These are phyloP conservation scores for Hypomyces perniciosus DNA, from an alignment of 2,329 filamentous ascomycete species.

Conservation along the genomic window DNA sequence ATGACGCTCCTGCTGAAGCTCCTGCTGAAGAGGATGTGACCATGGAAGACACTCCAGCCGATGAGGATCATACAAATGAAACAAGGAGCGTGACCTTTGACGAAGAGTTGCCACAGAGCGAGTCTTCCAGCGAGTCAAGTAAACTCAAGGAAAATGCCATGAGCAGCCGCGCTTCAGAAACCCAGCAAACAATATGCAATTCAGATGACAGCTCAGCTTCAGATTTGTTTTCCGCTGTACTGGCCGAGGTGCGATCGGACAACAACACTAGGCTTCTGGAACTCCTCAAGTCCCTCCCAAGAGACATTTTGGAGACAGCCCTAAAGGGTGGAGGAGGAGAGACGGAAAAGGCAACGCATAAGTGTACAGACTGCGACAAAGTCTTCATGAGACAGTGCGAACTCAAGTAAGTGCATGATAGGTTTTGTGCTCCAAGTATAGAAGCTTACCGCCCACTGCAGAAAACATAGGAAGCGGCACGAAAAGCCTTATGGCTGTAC, in stretches of 20 bases:
- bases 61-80: not conserved
- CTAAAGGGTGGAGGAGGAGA: constrained; percentile 17
- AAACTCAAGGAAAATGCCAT: not conserved
- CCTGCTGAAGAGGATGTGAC: not conserved
- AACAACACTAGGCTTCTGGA: constrained; percentile 14
- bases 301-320: constrained; percentile 17
- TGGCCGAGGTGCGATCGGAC: constrained; percentile 5
- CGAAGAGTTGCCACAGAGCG: not conserved
- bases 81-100: not conserved
- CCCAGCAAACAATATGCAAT: not conserved
- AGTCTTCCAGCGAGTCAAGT: not conserved
- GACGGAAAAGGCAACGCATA: constrained; percentile 14
- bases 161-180: not conserved
- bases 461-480: constrained; percentile 82
- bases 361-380: constrained; percentile 41
- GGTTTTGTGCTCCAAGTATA: no score
- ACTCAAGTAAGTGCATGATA: constrained; percentile 42
- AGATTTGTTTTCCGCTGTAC: not conserved
- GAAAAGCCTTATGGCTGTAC: constrained; percentile 78
- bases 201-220: not conserved
- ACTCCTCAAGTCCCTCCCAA: constrained; percentile 16
- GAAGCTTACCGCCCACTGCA: constrained; percentile 30
- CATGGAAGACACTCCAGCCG: not conserved
- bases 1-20: not conserved
- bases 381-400: constrained; percentile 47